Base-by-base conservation (phyloP, 495 filamentous ascomycete genomes). In the Xylaria venustula region DNA sequence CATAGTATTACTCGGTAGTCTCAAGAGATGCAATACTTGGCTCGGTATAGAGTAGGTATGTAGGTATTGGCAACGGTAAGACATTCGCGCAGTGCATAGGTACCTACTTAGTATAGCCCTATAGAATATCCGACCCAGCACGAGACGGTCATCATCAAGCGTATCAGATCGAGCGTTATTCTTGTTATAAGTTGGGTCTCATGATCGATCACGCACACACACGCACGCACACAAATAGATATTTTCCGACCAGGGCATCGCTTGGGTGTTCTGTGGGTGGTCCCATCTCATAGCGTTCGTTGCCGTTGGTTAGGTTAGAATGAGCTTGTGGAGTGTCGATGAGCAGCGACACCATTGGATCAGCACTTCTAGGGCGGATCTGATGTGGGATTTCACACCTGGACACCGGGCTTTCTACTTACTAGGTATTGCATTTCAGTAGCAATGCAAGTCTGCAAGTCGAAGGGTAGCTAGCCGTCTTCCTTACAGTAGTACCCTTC, bases 281-380 rank as follows among this genome's bases (percentile, higher is more conserved):
- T n/a, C 26, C 37, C 40, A 55, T 55, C 32, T 45, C 37, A 55
- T 26, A 55, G 40, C 11, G 40, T 55, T 44, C 53, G 26, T n/a
- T 40, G 53, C 53, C 53, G 53, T 55, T 55, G n/a, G n/a, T n/a
- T n/a, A n/a, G n/a, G n/a, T n/a, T n/a, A n/a, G n/a, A n/a, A 34
- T 45, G 53, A 55, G 53, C 53, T 55, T 55, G 53, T 55, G 44
- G 32, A 55, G 53, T 55, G 53, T 23, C 40, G 26, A 28, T 5
- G 19, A 9, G 14, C 3, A 5, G 25, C 26, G 17, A 15, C 30
- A 36, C 26, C 41, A 57, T 48, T 48, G 54, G 55, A 41, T 49
- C 44, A 30, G 28, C 32, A 9, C 34, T 8, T 19, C 26, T 23
- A 7, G 6, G 55, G 36, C 46, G 23, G 46, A 44, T 51, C 56